phyloP scores from a whole-genome alignment of 108 stramenopile genomes.

The Skeletonema menzelii region DNA sequence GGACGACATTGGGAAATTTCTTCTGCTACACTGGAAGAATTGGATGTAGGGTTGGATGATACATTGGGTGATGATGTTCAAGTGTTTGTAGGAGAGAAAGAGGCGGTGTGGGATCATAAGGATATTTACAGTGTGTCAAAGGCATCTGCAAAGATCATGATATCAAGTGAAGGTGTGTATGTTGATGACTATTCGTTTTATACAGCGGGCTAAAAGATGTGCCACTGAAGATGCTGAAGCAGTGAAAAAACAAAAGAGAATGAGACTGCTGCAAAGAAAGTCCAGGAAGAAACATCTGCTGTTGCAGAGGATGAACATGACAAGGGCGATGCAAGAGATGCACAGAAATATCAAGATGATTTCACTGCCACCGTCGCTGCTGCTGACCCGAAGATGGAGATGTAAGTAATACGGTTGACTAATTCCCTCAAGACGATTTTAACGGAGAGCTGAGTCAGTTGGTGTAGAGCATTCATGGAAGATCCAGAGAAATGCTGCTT shows the following conservation, averaged over 20 bases:
- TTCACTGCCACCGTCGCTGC: background rate
- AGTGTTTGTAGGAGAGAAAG: background rate
- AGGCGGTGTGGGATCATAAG: conserved; percentile 7
- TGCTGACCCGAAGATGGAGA: background rate
- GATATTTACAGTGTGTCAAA: conserved; percentile 6
- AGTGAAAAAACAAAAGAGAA: background rate
- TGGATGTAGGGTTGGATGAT: background rate
- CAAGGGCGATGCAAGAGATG: background rate
- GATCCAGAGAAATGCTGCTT: background rate
- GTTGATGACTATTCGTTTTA: conserved; percentile 16
- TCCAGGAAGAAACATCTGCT: background rate
- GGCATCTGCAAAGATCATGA: conserved; percentile 3
- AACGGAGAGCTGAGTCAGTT: too few species aligned
- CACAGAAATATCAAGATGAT: background rate
- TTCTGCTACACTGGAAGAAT: conserved; percentile 7
- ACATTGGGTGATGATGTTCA: background rate
- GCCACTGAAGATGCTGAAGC: too few species aligned
- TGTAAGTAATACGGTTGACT: background rate
- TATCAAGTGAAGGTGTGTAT: conserved; percentile 4
- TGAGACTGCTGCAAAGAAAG: background rate
- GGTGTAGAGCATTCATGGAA: too few species aligned
- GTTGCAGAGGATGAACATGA: background rate
- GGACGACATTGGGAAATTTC: conserved; percentile 11
- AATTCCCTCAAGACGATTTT: background rate
- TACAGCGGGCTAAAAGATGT: background rate